These are phyloP conservation scores for Zasmidium cellare DNA, from an alignment of 2,329 filamentous ascomycete genomes.

Conservation along the genomic window DNA sequence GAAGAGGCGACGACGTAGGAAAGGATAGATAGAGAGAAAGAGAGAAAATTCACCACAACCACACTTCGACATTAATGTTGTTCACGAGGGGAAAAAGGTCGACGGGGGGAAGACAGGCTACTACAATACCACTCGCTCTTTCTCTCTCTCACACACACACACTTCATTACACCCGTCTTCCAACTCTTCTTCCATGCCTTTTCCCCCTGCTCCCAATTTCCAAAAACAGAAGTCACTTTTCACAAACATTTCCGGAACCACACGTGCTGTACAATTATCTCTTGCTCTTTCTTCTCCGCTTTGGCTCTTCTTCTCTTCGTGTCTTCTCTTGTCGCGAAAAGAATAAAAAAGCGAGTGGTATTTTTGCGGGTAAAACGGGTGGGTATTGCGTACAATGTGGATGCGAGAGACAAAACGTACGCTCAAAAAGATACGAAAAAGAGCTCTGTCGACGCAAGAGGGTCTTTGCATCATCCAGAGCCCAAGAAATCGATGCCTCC, in stretches of 20 bases:
- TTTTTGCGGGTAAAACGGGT: background rate
- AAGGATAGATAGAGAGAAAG: background rate
- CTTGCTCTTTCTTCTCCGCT: background rate
- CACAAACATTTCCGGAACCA: background rate
- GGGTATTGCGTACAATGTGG: background rate
- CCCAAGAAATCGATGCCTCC: too few relatives aligned
- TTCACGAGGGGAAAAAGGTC: background rate
- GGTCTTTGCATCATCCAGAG: too few relatives aligned
- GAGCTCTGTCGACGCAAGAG: too few relatives aligned
- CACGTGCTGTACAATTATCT: constrained; percentile 6
- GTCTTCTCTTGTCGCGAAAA: background rate
- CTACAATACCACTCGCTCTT: background rate
- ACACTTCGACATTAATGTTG: background rate
- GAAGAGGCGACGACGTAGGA: too few relatives aligned
- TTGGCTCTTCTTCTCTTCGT: too few relatives aligned
- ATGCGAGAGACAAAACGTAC: background rate
- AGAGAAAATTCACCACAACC: background rate
- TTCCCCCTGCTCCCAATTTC: background rate
- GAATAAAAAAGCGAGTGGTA: background rate
- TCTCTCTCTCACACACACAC: too few relatives aligned
- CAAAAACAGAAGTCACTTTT: background rate
- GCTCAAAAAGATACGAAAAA: background rate
- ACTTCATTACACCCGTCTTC: background rate
- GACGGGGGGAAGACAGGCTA: too few relatives aligned
- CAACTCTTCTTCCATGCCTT: background rate